Conservation (phyloP, 2,329 filamentous ascomycete species). For the Cadophora gregata region DNA sequence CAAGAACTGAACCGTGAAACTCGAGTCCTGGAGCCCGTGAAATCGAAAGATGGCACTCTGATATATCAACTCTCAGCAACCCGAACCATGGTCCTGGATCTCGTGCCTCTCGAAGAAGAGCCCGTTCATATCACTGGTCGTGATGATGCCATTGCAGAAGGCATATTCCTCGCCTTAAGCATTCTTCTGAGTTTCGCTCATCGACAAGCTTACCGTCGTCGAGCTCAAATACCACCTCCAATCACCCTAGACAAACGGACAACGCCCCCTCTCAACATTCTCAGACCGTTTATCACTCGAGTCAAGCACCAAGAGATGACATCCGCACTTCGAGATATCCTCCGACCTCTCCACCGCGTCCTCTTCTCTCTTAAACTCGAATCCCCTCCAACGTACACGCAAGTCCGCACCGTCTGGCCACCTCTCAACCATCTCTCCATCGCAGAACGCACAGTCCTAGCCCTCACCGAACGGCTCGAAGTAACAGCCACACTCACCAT, state of each 20-base stretch:
- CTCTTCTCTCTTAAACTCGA: slow-evolving; percentile 37
- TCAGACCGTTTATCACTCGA: slow-evolving; percentile 57
- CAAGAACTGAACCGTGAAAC: slow-evolving; percentile 87
- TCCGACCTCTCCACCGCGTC: slow-evolving; percentile 35
- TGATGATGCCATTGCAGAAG: slow-evolving; percentile 65
- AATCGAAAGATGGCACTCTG: slow-evolving; percentile 63
- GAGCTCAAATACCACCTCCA: slow-evolving; percentile 68
- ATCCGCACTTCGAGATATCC: slow-evolving; percentile 31
- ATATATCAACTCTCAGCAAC: slow-evolving; percentile 58
- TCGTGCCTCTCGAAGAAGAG: slow-evolving; percentile 64
- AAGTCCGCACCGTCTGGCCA: slow-evolving; percentile 30
- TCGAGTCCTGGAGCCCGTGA: slow-evolving; percentile 74
- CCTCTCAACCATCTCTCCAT: slow-evolving; percentile 32
- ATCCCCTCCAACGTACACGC: slow-evolving; percentile 37
- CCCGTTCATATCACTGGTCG: slow-evolving; percentile 40
- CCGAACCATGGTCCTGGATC: slow-evolving; percentile 68
- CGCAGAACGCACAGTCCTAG: slow-evolving; percentile 49
- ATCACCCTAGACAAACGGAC: slow-evolving; percentile 54
- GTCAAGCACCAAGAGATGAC: slow-evolving; percentile 40
- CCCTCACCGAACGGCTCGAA: slow-evolving; percentile 51
- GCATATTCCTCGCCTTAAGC: slow-evolving; percentile 70
- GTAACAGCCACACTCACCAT: slow-evolving; percentile 50
- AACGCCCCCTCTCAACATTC: slow-evolving; percentile 58
- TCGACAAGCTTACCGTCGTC: slow-evolving; percentile 71
- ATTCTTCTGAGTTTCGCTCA: slow-evolving; percentile 82